A percentile compares a stretch with the other conserved stretches of the same genome.
Conservation (phyloP, 305 asterid genomes). For the Fraxinus ornus region DNA sequence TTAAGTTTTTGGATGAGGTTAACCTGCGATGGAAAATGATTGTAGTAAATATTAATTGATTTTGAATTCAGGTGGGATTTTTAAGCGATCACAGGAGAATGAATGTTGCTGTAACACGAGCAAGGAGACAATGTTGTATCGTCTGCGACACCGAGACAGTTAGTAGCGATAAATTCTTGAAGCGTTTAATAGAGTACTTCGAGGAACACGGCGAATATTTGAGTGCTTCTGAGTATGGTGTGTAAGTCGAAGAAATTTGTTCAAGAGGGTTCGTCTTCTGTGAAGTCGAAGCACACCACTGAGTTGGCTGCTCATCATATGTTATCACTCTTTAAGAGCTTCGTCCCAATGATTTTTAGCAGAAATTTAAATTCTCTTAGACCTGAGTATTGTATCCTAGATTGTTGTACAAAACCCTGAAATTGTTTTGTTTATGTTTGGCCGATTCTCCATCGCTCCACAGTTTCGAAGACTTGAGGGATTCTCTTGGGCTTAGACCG, state of each 20-base stretch:
- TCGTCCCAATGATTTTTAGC: background rate
- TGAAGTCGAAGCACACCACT: constrained; percentile 8
- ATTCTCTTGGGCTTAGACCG: background rate
- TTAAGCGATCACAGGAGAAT: constrained; percentile 87
- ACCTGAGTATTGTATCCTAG: background rate
- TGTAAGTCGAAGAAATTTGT: constrained; percentile 31
- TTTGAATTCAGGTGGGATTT: constrained; percentile 75
- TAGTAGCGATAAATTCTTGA: constrained; percentile 75
- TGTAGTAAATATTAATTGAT: constrained; percentile 6
- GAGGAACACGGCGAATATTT: constrained; percentile 93
- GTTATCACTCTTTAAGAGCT: background rate
- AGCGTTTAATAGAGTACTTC: constrained; percentile 79
- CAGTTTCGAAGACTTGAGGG: background rate
- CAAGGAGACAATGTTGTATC: constrained; percentile 91
- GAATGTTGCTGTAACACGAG: constrained; percentile 98
- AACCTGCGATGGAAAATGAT: background rate
- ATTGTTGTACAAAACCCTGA: background rate
- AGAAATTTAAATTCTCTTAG: background rate
- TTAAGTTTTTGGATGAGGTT: background rate
- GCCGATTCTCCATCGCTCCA: background rate
- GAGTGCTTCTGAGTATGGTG: constrained; percentile 84
- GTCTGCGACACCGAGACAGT: constrained; percentile 95
- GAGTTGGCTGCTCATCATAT: background rate
- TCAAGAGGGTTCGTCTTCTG: constrained; percentile 6
- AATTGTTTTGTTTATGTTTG: background rate